phyloP scores from a whole-genome alignment of 2,329 filamentous ascomycete genomes.

The Colletotrichum eleusines region DNA sequence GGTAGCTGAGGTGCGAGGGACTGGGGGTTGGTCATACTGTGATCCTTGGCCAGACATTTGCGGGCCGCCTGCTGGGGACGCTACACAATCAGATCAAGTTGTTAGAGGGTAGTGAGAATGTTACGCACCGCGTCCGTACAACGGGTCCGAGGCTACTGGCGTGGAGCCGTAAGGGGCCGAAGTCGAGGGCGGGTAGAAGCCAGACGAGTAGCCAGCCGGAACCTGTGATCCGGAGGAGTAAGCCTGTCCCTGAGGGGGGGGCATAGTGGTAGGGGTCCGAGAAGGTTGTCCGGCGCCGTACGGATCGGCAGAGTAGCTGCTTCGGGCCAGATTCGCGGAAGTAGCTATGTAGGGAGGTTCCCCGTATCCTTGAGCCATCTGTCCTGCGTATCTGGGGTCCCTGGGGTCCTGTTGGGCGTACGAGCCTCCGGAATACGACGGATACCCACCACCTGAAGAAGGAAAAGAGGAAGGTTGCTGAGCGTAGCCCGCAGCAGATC shows the following conservation, averaged over 20 bases:
- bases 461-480: slow-evolving; percentile 37
- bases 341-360: slow-evolving; percentile 39
- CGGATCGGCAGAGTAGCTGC: slow-evolving; percentile 31
- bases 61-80: slow-evolving; percentile 61
- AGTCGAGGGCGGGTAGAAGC: slow-evolving; percentile 47
- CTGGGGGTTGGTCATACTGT: slow-evolving; percentile 65
- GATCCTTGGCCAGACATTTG: slow-evolving; percentile 55
- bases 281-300: slow-evolving; percentile 39
- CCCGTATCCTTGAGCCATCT: slow-evolving; percentile 31
- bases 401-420: slow-evolving; percentile 41
- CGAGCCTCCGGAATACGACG: slow-evolving; percentile 41
- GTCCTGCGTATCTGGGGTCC: slow-evolving; percentile 42
- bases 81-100: slow-evolving; percentile 61
- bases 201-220: slow-evolving; percentile 32
- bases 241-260: slow-evolving; percentile 35
- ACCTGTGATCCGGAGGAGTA: slow-evolving; percentile 41
- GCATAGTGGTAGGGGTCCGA: slow-evolving; percentile 36
- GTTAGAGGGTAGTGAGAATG: slow-evolving; percentile 35
- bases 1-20: slow-evolving; percentile 52
- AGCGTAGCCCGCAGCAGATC: slow-evolving; percentile 28
- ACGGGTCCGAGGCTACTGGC: slow-evolving; percentile 63
- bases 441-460: slow-evolving; percentile 41
- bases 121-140: slow-evolving; percentile 71
- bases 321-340: slow-evolving; percentile 29
- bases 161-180: slow-evolving; percentile 28